These are phyloP conservation scores for Gossypium turneri DNA, from an alignment of 345 rosid genomes.

Conservation along the genomic window DNA sequence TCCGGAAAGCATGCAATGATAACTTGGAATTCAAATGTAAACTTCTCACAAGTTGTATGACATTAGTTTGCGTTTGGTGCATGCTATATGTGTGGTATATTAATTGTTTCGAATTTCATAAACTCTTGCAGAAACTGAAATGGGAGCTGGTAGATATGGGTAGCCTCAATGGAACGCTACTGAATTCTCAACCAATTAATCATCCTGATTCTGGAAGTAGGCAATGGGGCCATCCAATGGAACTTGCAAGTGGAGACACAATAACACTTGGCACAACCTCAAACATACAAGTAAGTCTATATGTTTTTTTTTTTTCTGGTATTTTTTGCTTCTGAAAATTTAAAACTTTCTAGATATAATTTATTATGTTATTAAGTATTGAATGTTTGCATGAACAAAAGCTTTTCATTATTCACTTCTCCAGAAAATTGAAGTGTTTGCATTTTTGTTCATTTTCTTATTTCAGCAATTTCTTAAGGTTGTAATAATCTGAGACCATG, in stretches of 20 bases:
- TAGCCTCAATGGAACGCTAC: conserved; percentile 91
- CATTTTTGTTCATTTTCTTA: background rate
- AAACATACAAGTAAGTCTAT: conserved; percentile 55
- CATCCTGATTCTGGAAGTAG: conserved; percentile 70
- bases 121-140: conserved; percentile 64
- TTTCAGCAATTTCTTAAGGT: background rate
- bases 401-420: background rate
- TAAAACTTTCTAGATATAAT: conserved; percentile 5
- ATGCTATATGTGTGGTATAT: conserved; percentile 11
- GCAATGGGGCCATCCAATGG: conserved; percentile 70
- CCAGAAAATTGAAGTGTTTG: background rate
- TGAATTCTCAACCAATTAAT: conserved; percentile 64
- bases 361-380: background rate
- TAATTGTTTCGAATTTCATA: conserved; percentile 7
- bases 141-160: conserved; percentile 99
- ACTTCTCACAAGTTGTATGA: conserved; percentile 16
- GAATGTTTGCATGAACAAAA: conserved; percentile 3
- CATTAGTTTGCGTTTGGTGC: conserved; percentile 17
- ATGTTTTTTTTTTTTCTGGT: background rate
- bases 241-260: conserved; percentile 74
- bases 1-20: conserved; percentile 97
- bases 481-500: background rate
- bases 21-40: conserved; percentile 83
- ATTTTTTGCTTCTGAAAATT: background rate
- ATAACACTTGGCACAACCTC: conserved; percentile 90